Conservation (phyloP, 2,329 filamentous ascomycete species). For the Penicillium sp. region DNA sequence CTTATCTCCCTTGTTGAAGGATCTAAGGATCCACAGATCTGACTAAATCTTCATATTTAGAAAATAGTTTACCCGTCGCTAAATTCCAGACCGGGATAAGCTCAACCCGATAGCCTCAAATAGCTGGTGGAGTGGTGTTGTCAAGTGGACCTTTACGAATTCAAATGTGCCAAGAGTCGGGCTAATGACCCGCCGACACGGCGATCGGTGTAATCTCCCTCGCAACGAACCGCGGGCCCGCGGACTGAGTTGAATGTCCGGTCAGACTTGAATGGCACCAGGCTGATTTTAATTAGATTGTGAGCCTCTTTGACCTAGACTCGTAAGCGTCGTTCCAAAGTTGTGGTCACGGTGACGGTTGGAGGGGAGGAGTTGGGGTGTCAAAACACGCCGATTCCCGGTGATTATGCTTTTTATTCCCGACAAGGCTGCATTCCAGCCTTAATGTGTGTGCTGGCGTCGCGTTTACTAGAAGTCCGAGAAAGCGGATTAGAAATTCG, state of each 20-base stretch:
- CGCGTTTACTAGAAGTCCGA: background rate
- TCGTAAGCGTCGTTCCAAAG: background rate
- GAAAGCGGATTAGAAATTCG: background rate
- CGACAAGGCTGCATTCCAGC: background rate
- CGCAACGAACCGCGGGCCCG: background rate
- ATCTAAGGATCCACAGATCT: background rate
- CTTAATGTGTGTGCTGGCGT: background rate
- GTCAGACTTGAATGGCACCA: background rate
- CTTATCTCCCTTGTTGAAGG: background rate
- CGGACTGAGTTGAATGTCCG: background rate
- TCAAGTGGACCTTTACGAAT: background rate
- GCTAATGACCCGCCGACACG: conserved; percentile 15
- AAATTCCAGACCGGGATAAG: background rate
- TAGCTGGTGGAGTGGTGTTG: background rate
- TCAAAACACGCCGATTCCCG: too few relatives aligned
- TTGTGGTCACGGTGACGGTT: background rate
- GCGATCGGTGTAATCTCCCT: background rate
- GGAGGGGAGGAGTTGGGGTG: too few relatives aligned
- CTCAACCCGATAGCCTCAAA: background rate
- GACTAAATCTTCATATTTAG: background rate
- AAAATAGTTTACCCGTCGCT: background rate
- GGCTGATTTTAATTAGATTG: background rate
- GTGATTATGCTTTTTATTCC: background rate
- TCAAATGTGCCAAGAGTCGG: conserved; percentile 15
- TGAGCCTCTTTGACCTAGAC: too few relatives aligned